A percentile compares a stretch with the other conserved stretches of the same genome.
Evolutionary conservation across 2,329 filamentous ascomycete genomes (phyloP).

Genomic region (Penicillium sclerotigenum): DNA sequence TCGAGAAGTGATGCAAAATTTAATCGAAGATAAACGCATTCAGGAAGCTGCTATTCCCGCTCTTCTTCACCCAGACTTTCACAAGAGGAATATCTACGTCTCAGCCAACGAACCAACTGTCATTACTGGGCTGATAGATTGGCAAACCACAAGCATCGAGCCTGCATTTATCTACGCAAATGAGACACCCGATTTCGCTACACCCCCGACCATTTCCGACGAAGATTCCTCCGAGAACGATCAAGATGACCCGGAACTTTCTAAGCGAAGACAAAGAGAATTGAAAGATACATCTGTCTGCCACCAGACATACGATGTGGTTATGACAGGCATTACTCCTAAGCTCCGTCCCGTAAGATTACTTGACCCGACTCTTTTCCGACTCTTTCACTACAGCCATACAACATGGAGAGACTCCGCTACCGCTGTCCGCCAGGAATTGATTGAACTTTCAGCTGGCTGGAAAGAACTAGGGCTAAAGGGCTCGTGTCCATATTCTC

Average conservation of each 20-base stretch:
- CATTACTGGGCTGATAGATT: constrained; percentile 35
- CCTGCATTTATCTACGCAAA: constrained; percentile 33
- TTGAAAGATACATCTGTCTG: constrained; percentile 29
- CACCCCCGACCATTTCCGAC: constrained; percentile 11
- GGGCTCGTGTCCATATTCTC: constrained; percentile 27
- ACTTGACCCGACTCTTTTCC: constrained; percentile 29
- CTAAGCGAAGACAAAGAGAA: constrained; percentile 12
- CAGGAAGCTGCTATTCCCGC: constrained; percentile 15
- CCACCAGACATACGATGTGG: constrained; percentile 30
- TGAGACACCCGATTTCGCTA: constrained; percentile 31
- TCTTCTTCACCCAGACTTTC: constrained; percentile 31
- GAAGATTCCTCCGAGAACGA: constrained; percentile 13
- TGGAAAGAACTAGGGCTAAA: constrained; percentile 27
- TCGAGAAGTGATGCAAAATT: constrained; percentile 18
- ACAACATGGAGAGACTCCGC: constrained; percentile 29
- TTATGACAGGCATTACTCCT: constrained; percentile 21
- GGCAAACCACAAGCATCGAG: constrained; percentile 33
- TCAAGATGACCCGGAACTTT: constrained; percentile 5
- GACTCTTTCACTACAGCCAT: constrained; percentile 33
- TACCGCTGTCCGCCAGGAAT: constrained; percentile 28
- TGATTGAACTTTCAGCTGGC: constrained; percentile 29
- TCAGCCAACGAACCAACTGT: constrained; percentile 28
- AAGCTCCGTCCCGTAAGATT: constrained; percentile 27
- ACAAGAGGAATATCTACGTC: constrained; percentile 36
- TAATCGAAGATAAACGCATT: constrained; percentile 23